Base-by-base conservation (phyloP, 805 yeast genomes). In the Huiozyma sinensis region DNA sequence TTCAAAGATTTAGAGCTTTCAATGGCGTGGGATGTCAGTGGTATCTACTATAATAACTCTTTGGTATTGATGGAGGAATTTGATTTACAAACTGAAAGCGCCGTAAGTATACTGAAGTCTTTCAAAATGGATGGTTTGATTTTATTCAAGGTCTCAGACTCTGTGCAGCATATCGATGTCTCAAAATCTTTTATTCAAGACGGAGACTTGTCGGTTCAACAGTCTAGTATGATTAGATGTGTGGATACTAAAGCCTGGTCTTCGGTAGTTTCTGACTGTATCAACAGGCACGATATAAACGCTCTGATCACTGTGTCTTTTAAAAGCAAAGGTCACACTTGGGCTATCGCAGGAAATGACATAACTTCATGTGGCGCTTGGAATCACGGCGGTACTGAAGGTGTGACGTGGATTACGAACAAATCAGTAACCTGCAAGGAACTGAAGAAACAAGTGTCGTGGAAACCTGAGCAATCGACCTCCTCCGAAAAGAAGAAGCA, bases 11-110 rank as follows among this genome's bases (percentile, higher is more conserved):
- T 52, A 11, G 61, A 57, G 24, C 46, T 56, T 11, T 46, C 61
- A 0, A 70, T 70, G 75, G 60, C 57, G 38, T 68, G 68, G 69
- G 58, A 54, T 38, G n/a, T 40, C 1, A 51, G 48, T 1, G 46
- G 53, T 1, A 58, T 51, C 32, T 44, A 48, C 27, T 49, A 54
- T n/a, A 53, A 57, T 33, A 51, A 54, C 39, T 56, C 64, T 1
- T 45, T 61, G 28, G 52, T 47, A 0, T 17, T 55, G 12, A 33
- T 58, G 7, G 61, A 57, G 50, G 40, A 41, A 4, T 36, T 56
- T 5, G 40, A 43, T n/a, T 13, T 52, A 17, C 28, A 10, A 6
- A 7, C 34, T 6, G 8, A 30, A 5, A 7, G 28, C 24, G 13
- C n/a, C 13, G 27, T 31, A 6, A 28, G 13, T 17, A 8, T 43